Base-by-base conservation (phyloP, 257 asterid species). In the Ajuga chamaepitys region DNA sequence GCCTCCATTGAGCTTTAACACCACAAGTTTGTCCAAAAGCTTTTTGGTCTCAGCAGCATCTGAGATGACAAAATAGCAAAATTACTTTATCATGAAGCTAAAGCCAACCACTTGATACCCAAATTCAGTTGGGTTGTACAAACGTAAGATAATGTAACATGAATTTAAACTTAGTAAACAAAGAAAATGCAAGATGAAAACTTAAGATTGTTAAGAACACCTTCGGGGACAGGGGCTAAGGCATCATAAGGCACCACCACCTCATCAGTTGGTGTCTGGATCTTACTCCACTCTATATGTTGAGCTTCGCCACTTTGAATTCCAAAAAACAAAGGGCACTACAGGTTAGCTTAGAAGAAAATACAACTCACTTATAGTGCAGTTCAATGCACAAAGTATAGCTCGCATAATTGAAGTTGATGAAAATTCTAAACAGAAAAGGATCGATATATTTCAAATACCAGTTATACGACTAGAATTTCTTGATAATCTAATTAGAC, bases 1-100 rank as follows among this genome's bases (percentile, higher is more conserved):
- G 37, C 99, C 99, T 78, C 99, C 99, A 70, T 94, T 94, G 72
- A 94, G 99, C 85, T 94, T 94, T 58, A 94, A 65, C 47, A 94
- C 99, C 64, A 82, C 99, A 62, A 94, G 95, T 80, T 94, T 94
- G 81, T 91, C 91, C 74, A 94, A 75, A 62, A 94, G 95, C 54
- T 80, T 81, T 81, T 78, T 88, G 58, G 86, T 83, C 79, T 85
- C 88, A 0, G 78, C 70, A 62, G 88, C 75, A 80, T 85, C 99
- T 94, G 88, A 70, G 70, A 10, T 38, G 73, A 74, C 52, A 32
- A 47, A 66, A 14, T 52, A 14, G 57, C 6, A 4, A 5, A 53
- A 44, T 32, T 50, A 38, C 35, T 28, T 8, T 50, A 25, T 30
- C 64, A 5, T 3, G 9, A 67, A 41, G 13, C 73, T 34, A 52